Conservation (phyloP, 2,329 filamentous ascomycete genomes). For the Verruconis gallopava region DNA sequence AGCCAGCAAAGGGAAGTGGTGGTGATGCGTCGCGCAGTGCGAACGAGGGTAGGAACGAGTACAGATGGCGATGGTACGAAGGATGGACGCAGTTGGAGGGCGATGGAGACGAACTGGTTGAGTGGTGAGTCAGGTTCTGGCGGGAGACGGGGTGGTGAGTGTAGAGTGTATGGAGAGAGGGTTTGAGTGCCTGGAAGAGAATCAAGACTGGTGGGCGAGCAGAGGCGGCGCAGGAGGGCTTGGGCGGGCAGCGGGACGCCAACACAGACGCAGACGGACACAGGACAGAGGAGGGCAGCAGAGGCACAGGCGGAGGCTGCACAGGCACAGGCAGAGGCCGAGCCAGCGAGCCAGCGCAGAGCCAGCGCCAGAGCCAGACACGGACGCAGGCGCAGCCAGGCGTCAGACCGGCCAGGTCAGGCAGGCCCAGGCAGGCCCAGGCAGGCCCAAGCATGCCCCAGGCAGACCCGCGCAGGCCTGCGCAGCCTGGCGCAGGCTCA, state of each 20-base stretch:
- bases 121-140: not conserved
- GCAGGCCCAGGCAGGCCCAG: too few relatives aligned
- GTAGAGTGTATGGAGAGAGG: not conserved
- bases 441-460: too few relatives aligned
- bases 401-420: too few relatives aligned
- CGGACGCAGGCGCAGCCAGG: too few relatives aligned
- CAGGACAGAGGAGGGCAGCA: not conserved
- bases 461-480: too few relatives aligned
- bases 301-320: not conserved
- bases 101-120: not conserved
- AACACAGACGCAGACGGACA: not conserved
- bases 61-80: too few relatives aligned
- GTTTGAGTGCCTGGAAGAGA: not conserved
- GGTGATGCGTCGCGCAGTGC: too few relatives aligned
- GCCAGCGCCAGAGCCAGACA: too few relatives aligned
- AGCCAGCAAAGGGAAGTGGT: too few relatives aligned
- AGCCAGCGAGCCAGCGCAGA: not conserved
- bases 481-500: too few relatives aligned
- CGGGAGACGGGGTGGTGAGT: not conserved
- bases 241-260: not conserved
- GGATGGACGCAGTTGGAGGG: too few relatives aligned
- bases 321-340: not conserved
- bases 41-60: too few relatives aligned
- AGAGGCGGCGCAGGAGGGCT: not conserved
- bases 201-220: not conserved